These are phyloP conservation scores for Venturia pyrina DNA, from an alignment of 2,329 filamentous ascomycete genomes.

Conservation along the genomic window DNA sequence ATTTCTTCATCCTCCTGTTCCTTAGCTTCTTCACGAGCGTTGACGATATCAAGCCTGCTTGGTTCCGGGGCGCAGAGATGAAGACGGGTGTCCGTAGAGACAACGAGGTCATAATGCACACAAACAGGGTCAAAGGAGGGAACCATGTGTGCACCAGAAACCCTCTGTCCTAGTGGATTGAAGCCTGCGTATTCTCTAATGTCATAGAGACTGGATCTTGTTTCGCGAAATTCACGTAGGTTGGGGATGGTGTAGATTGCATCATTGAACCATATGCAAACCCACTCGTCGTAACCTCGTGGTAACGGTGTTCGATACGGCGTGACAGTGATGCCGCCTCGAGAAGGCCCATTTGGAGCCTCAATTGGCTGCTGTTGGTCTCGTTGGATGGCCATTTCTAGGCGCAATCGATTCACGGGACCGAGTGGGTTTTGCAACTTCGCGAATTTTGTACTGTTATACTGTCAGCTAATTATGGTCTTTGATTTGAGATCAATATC, in stretches of 20 bases:
- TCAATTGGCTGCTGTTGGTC: constrained; percentile 13
- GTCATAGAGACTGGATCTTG: background rate
- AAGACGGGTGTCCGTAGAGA: background rate
- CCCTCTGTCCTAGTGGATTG: background rate
- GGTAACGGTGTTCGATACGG: constrained; percentile 17
- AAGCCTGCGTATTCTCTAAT: background rate
- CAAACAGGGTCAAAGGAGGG: background rate
- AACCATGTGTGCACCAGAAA: background rate
- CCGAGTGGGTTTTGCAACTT: constrained; percentile 25
- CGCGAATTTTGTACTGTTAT: background rate
- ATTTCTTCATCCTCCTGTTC: background rate
- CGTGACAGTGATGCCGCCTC: constrained; percentile 34
- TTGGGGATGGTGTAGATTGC: constrained; percentile 36
- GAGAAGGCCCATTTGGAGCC: constrained; percentile 5
- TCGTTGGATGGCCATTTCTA: constrained; percentile 35
- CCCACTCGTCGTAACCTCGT: constrained; percentile 32
- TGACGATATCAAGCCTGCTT: background rate
- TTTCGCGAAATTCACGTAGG: constrained; percentile 31
- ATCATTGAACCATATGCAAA: constrained; percentile 36
- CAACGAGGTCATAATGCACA: background rate
- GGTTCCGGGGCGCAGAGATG: background rate
- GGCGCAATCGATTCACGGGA: constrained; percentile 37
- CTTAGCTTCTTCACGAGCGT: background rate
- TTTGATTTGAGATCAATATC: background rate
- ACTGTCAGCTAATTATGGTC: background rate